Base-by-base conservation (phyloP, 768 basidiomycete species). In the Rhodosporidiobolus odoratus region DNA sequence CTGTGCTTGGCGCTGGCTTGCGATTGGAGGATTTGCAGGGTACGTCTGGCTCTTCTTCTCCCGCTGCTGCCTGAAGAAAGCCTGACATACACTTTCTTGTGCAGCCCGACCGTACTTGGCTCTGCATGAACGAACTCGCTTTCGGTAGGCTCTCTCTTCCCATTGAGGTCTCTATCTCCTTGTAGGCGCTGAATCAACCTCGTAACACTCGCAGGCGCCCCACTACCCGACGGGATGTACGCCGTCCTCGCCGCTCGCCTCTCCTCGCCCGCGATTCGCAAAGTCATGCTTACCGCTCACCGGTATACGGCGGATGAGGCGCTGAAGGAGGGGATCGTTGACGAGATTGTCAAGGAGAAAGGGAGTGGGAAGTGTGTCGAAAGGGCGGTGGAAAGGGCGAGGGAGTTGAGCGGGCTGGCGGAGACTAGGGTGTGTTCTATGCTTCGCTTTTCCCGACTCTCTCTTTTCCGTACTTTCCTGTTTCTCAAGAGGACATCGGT, bases 21-120 rank as follows among this genome's bases (percentile, higher is more conserved):
- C 78, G 92, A 97, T 79, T 93, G 90, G 81, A 86, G 92, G 48
- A 83, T 96, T 65, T 92, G 93, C 87, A 89, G 86, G 16, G 88
- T 66, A 43, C 35, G 59, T 53, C 52, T 27, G 6, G 27, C 19
- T 53, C 37, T 52, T 65, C 15, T 37, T 41, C 37, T 40, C 40
- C 52, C 54, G 7, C 40, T 9, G 8, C 37, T 6, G 15, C 2
- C 52, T 16, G 25, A 54, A 10, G 25, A 25, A 25, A 50, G 27
- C 21, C 15, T 50, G 25, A 13, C 9, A 9, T 4, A 48, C 27
- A 62, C 27, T 16, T 6, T 53, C 35, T 27, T 32, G 40, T 23
- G 13, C 52, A 69, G 68, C 58, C 90, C 72, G 92, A 89, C 25
- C 87, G 88, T 75, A 87, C 89, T 0, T 93, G 91, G 89, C 80